Evolutionary conservation across 306 rosid species (phyloP), one percentile per base, ranked within the genome.

Genomic region (Crotalaria pallida): DNA sequence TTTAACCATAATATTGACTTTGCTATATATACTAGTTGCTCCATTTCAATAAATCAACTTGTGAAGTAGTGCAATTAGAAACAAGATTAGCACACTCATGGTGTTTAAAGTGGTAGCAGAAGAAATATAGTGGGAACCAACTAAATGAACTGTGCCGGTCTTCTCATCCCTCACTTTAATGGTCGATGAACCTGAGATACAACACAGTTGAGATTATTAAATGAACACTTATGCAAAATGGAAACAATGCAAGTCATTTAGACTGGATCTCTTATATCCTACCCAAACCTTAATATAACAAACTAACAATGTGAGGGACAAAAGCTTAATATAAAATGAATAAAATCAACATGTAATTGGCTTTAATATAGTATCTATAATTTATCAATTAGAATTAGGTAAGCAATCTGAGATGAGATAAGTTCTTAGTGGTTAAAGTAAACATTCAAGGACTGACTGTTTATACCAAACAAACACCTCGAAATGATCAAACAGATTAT

Each of bases 131-230:
- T 88, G 97, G 65, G 70, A 73, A 80, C 99, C 99, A 48, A 91
- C 97, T 88, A 94, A 88, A 82, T 88, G 99, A 63, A 94, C 92
- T 3, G 92, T 94, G 71, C 97, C 97, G 2, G 89, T 91, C 73
- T 79, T 80, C 80, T 94, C 97, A 74, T 94, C 99, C 76, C 69
- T 67, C 51, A 94, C 95, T 83, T 86, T 64, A 79, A 94, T 91
- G 81, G 75, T 84, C 47, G 99, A 94, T 7, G 99, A 94, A 72
- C 99, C 99, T 91, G 97, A 78, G 76, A 84, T 41, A 65, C 70
- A 76, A 34, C 72, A 85, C 15, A 33, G 0, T 21, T 70, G 75
- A 76, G 17, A 62, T 38, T 55, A 53, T 10, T 58, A 76, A 64
- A 75, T 59, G 19, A 51, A 38, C 5, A 24, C 7, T 19, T 62